Conservation (phyloP, 768 basidiomycete genomes). For the Suillus subluteus region DNA sequence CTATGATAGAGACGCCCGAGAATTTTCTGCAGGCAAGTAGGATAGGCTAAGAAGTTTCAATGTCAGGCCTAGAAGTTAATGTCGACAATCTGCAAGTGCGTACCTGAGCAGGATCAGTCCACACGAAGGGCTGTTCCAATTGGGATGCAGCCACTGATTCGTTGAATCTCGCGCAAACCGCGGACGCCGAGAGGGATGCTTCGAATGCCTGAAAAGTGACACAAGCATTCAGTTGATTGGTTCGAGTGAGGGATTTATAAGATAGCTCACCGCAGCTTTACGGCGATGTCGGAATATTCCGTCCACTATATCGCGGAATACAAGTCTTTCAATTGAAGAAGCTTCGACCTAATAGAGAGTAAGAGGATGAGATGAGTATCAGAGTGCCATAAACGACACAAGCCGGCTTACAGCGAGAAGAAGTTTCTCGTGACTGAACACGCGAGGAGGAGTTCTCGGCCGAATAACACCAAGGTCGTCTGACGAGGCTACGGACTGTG, state of each 20-base stretch:
- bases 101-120: constrained; percentile 59
- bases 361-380: neutral
- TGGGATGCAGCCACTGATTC: constrained; percentile 29
- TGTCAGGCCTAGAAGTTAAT: neutral
- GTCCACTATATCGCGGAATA: constrained; percentile 35
- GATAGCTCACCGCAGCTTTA: constrained; percentile 43
- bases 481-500: neutral
- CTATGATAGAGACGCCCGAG: constrained; percentile 43
- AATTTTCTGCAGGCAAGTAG: constrained; percentile 28
- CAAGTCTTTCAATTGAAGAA: constrained; percentile 34
- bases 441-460: constrained; percentile 16
- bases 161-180: constrained; percentile 46
- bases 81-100: constrained; percentile 15
- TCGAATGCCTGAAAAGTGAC: constrained; percentile 40
- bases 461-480: neutral
- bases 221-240: neutral
- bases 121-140: constrained; percentile 46
- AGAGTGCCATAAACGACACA: neutral
- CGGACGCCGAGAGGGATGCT: constrained; percentile 41
- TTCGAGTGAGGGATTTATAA: constrained; percentile 10
- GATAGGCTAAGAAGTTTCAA: constrained; percentile 33
- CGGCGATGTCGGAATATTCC: constrained; percentile 41
- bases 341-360: constrained; percentile 23
- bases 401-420: constrained; percentile 28
- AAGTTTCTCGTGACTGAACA: constrained; percentile 39